Evolutionary conservation across 495 filamentous ascomycete species (phyloP), one percentile per base, ranked within the genome.

Genomic region (Penicillium verhagenii): DNA sequence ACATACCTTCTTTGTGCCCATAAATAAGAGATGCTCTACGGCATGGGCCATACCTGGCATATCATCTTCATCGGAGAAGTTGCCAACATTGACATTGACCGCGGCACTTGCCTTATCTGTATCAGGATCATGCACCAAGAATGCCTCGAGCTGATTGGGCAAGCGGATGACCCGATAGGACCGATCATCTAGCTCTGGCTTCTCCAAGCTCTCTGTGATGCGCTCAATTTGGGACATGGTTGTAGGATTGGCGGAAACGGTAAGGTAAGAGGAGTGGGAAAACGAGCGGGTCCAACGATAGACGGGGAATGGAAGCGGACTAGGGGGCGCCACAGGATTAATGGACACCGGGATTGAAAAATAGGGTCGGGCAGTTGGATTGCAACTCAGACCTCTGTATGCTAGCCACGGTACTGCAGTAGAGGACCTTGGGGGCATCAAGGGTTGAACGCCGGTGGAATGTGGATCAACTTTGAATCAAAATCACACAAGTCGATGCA

Each of bases 101-200:
- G 92, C 90, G 19, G 92, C 95, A 63, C 90, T 93, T 53, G 92
- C 92, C 80, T 97, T 99, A 75, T 99, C 94, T 4, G 93, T 96
- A 45, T 96, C 89, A 6, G 89, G 84, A 70, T 99, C 94, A 70
- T 97, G 94, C 28, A 97, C 94, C 37, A 99, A 72, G 5, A 97
- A 80, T 18, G 85, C 94, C 75, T 99, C 95, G n/a, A 99, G 83
- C 72, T 91, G 74, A 69, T 97, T 99, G 4, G 84, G 75, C 40
- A 99, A 75, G 52, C 82, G 81, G 56, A 97, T 86, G 60, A 99
- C 91, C 29, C 92, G 80, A 67, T 99, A 99, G 2, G 81, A 82
- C 18, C 94, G 83, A 67, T 96, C 86, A 68, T 98, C 94, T 31
- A 97, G 79, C 53, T 86, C 87, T 3, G 94, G 93, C 56, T 86